phyloP scores from a whole-genome alignment of 2,329 filamentous ascomycete species.

The Beauveria pseudobassiana region DNA sequence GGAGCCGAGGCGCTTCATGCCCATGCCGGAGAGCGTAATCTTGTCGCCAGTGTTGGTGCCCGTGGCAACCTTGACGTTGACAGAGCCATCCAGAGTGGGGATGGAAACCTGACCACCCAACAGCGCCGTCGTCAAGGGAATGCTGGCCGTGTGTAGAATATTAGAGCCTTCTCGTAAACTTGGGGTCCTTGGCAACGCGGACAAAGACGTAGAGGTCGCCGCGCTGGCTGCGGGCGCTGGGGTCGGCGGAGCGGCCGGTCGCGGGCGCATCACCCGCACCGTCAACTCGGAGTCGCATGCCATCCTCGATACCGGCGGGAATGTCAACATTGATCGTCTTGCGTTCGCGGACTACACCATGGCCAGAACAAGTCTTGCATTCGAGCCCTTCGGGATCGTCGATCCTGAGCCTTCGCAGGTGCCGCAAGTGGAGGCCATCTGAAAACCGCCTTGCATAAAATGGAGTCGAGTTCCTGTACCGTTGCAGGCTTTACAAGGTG shows the following conservation, averaged over 20 bases:
- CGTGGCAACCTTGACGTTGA: conserved; percentile 83
- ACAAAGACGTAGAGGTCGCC: conserved; percentile 92
- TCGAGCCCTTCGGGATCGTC: conserved; percentile 69
- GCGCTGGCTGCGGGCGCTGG: conserved; percentile 56
- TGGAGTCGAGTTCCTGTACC: conserved; percentile 84
- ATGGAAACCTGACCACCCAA: conserved; percentile 85
- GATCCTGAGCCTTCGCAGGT: conserved; percentile 74
- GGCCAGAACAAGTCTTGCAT: conserved; percentile 71
- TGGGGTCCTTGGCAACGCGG: conserved; percentile 78
- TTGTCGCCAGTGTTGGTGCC: conserved; percentile 90
- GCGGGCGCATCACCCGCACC: conserved; percentile 82
- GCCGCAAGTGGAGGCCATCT: conserved; percentile 86
- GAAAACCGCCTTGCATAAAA: conserved; percentile 86
- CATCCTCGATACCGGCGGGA: conserved; percentile 90
- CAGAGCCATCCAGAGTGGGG: conserved; percentile 83
- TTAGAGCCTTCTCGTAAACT: conserved; percentile 88
- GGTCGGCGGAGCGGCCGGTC: conserved; percentile 60
- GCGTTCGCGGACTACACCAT: conserved; percentile 75
- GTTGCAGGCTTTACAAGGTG: conserved; percentile 70
- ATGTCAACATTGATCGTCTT: conserved; percentile 87
- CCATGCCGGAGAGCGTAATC: conserved; percentile 81
- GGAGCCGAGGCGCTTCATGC: conserved; percentile 77
- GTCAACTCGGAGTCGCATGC: conserved; percentile 80
- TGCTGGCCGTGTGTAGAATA: conserved; percentile 83
- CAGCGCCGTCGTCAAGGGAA: conserved; percentile 87